phyloP scores from a whole-genome alignment of 257 asterid genomes.

The Lithospermum erythrorhizon region DNA sequence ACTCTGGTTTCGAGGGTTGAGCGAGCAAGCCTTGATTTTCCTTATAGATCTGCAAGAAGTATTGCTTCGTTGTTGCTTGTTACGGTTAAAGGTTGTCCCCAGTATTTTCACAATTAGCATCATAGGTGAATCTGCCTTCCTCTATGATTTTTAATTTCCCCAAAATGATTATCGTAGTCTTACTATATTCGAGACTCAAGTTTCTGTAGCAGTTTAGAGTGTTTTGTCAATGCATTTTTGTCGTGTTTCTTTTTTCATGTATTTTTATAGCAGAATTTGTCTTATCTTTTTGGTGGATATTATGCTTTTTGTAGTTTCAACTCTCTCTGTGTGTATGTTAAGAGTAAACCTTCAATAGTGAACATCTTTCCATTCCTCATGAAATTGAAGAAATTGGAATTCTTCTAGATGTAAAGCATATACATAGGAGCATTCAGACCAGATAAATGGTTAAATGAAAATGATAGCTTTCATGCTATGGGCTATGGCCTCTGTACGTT shows the following conservation, averaged over 20 bases:
- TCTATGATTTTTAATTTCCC: slow-evolving; percentile 16
- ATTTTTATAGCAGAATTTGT: not conserved
- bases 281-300: not conserved
- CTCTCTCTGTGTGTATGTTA: not conserved
- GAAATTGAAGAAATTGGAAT: not conserved
- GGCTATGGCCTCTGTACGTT: not conserved
- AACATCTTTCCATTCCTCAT: too few relatives aligned
- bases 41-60: slow-evolving; percentile 20
- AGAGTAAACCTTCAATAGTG: not conserved
- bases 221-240: slow-evolving; percentile 23
- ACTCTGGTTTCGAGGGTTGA: slow-evolving; percentile 40
- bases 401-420: not conserved
- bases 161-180: slow-evolving; percentile 26
- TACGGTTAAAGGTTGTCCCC: slow-evolving; percentile 16
- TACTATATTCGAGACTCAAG: slow-evolving; percentile 23
- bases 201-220: slow-evolving; percentile 37
- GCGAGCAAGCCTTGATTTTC: slow-evolving; percentile 41
- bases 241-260: not conserved
- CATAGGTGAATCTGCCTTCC: slow-evolving; percentile 29
- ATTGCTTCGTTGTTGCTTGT: slow-evolving; percentile 24
- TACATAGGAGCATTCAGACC: not conserved
- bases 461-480: not conserved
- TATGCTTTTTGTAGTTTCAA: not conserved
- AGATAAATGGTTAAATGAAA: not conserved
- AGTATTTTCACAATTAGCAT: slow-evolving; percentile 15